Evolutionary conservation across 345 rosid genomes (phyloP), one percentile per base, ranked within the genome.

Genomic region (Kandelia obovata): DNA sequence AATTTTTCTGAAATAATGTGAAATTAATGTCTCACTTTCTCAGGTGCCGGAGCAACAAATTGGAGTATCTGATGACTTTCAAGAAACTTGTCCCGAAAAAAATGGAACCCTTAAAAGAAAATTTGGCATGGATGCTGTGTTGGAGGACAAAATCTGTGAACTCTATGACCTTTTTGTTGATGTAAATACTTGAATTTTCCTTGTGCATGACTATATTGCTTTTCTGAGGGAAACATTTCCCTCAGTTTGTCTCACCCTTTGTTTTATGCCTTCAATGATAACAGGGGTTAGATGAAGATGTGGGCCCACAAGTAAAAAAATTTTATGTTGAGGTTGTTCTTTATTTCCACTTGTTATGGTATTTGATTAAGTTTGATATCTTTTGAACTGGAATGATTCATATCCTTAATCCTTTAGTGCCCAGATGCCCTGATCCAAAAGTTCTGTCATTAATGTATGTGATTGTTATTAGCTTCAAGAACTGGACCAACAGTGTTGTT

Each of bases 81-180:
- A 58, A 37, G 78, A 34, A 32, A 70, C 64, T 72, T 57, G 62
- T 72, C 32, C 66, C 47, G 71, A 70, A 64, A 75, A 53, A 21
- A 66, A 72, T 60, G 68, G 57, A 66, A 53, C 57, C 25, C 25
- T 46, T 11, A 67, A 62, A 65, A 69, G 63, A 55, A 70, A 66
- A 51, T 49, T 43, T 60, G 58, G 32, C 53, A 65, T 78, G 67
- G 79, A 78, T 56, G 64, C 31, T 25, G 46, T 25, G 37, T 52
- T 81, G 73, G 84, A 81, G 70, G 78, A 81, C 65, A 81, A 78
- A 67, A 78, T 81, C 26, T 81, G 73, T 72, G 84, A 81, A 69
- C 75, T 81, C 47, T 81, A 78, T 70, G 79, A 81, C 61, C 71
- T 75, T 51, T 81, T 68, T 66, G 59, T 78, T 64, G 77, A 81